Conservation (phyloP, 495 filamentous ascomycete genomes). For the Usnea hakonensis region DNA sequence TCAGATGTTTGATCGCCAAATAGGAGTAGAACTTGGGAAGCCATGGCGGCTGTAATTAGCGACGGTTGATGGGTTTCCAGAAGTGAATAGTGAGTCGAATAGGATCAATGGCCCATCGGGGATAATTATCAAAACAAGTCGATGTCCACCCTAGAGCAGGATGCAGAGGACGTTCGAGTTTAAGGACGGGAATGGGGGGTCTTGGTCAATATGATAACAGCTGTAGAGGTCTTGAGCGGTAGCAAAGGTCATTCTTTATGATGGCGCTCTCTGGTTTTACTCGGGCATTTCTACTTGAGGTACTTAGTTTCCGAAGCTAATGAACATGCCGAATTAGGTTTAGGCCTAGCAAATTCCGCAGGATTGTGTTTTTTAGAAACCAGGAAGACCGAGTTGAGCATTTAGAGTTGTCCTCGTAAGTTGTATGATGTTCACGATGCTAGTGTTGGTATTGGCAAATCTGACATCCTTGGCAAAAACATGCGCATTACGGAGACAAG, state of each 20-base stretch:
- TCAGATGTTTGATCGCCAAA: slow-evolving; percentile 23
- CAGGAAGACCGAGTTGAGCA: too few relatives aligned
- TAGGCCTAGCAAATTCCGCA: not conserved
- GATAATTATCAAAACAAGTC: not conserved
- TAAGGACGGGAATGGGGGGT: not conserved
- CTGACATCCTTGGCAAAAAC: not conserved
- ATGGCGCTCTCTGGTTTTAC: not conserved
- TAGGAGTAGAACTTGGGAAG: slow-evolving; percentile 7
- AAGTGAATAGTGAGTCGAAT: not conserved
- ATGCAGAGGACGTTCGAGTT: not conserved
- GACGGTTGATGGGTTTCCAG: too few relatives aligned
- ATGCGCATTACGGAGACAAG: not conserved
- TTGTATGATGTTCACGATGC: not conserved
- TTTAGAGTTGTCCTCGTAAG: too few relatives aligned
- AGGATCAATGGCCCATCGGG: not conserved
- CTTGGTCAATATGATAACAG: not conserved
- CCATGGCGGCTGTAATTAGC: slow-evolving; percentile 1
- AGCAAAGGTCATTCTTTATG: not conserved
- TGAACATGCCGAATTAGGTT: too few relatives aligned
- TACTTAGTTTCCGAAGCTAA: not conserved
- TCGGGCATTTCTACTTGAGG: not conserved
- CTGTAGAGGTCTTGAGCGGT: not conserved
- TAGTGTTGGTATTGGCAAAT: not conserved
- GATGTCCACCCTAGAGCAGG: not conserved
- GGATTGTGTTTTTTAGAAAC: not conserved